Evolutionary conservation across 441 rosid species (phyloP).

Genomic region (Populus tomentosa): DNA sequence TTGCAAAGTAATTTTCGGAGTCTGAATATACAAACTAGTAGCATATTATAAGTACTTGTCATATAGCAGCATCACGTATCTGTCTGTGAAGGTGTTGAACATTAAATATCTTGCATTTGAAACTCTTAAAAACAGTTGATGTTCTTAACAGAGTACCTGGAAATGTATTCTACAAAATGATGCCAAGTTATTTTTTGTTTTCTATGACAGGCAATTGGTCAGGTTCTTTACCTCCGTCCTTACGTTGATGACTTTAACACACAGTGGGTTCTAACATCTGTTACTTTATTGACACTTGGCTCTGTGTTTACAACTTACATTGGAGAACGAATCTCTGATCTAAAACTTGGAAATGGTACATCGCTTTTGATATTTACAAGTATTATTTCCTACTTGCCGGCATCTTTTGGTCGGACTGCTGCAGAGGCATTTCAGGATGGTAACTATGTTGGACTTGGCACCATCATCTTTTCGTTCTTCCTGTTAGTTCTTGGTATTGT

Average conservation of each 20-base stretch:
- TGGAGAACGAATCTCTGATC: constrained; percentile 86
- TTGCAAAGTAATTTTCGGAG: not conserved
- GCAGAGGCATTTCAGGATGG: constrained; percentile 85
- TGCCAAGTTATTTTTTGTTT: constrained; percentile 1
- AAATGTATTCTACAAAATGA: not conserved
- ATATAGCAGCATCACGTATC: not conserved
- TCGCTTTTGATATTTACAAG: constrained; percentile 92
- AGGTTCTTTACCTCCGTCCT: constrained; percentile 84
- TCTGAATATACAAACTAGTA: not conserved
- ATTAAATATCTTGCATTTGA: not conserved
- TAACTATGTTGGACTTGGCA: constrained; percentile 75
- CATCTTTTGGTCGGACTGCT: constrained; percentile 90
- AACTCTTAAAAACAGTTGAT: not conserved
- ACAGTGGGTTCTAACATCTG: constrained; percentile 88
- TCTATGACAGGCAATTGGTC: constrained; percentile 75
- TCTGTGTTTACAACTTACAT: constrained; percentile 81
- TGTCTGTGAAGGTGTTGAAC: too few species aligned
- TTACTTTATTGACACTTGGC: constrained; percentile 78
- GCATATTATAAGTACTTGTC: not conserved
- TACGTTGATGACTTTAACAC: constrained; percentile 84
- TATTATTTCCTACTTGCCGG: constrained; percentile 93
- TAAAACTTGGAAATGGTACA: constrained; percentile 97
- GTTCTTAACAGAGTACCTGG: not conserved
- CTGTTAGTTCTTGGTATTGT: constrained; percentile 84
- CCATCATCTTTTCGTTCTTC: constrained; percentile 64